A percentile compares a stretch with the other conserved stretches of the same genome.
These are phyloP conservation scores for Leccinum griseonigrum DNA, from an alignment of 1,284 basidiomycete genomes.

Conservation along the genomic window DNA sequence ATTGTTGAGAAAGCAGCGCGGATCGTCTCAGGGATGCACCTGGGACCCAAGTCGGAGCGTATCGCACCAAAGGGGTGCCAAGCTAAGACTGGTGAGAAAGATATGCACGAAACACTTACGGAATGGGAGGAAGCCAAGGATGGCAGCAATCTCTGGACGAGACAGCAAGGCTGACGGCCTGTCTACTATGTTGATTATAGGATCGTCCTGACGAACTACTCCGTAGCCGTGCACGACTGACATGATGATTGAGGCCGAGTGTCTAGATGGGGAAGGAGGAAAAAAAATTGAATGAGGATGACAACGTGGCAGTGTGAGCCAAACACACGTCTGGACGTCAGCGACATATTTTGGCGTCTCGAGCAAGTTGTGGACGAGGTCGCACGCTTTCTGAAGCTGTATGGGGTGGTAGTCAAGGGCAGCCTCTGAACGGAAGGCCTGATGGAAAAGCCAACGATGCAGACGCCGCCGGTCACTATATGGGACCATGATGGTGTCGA, in stretches of 20 bases:
- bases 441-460: conserved; percentile 29
- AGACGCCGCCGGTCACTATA: conserved; percentile 31
- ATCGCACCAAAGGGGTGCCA: conserved; percentile 16
- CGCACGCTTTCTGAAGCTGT: conserved; percentile 27
- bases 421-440: conserved; percentile 27
- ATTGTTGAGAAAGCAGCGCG: conserved; percentile 23
- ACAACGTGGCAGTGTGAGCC: neutral
- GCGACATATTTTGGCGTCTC: conserved; percentile 18
- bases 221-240: conserved; percentile 31
- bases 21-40: conserved; percentile 29
- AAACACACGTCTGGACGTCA: conserved; percentile 28
- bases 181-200: conserved; percentile 24
- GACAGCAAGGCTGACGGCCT: conserved; percentile 22
- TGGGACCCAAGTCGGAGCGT: conserved; percentile 30
- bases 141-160: conserved; percentile 26
- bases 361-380: conserved; percentile 27
- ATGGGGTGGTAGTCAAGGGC: conserved; percentile 19
- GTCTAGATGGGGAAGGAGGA: conserved; percentile 9
- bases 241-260: conserved; percentile 32
- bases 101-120: conserved; percentile 12
- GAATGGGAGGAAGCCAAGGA: conserved; percentile 30
- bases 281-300: neutral
- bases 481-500: conserved; percentile 30
- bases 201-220: conserved; percentile 22
- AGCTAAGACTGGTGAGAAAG: neutral